Evolutionary conservation across 2,329 filamentous ascomycete species (phyloP), one percentile per base, ranked within the genome.

Genomic region (Lasiodiplodia hormozganensis): DNA sequence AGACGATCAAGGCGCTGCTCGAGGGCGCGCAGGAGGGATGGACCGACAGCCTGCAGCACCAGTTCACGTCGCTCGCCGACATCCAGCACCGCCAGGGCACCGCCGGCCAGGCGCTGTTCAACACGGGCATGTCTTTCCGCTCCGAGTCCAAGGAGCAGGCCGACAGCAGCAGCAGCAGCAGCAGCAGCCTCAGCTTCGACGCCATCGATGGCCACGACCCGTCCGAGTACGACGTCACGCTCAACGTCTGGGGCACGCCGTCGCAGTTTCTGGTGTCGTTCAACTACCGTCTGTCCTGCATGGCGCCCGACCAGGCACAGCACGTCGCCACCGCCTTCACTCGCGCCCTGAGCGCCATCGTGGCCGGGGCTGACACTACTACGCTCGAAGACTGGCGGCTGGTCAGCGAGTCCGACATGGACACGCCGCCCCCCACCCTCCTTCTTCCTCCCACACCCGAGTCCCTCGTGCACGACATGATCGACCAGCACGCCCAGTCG

Each of bases 31-130:
- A 43, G 14, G 49, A 52, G 4, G 21, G 25, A 12, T 38, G 47
- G 40, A 40, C 47, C 28, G 47, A 58, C 38, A 18, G n/a, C 23
- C 36, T 40, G 25, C 52, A 72, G 16, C 72, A 73, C 64, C 70
- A 76, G 67, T 76, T 77, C 34, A 70, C 72, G 56, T 75, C 76
- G 25, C 70, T 75, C 69, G 75, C 77, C 60, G 71, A 74, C 34
- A 77, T 78, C 36, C 69, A 72, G 18, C 72, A 73, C 60, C 68
- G 72, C 14, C 87, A 84, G 72, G 78, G 81, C 1, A 85, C 87
- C 68, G 82, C 84, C 4, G 79, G 83, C 7, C 80, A 85, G 68
- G 85, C 85, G 80, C 74, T 85, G 12, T 84, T 85, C 74, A 85
- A 85, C 68, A 84, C 83, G 14, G 82, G 82, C 31, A 73, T 85